Percentiles rank a stretch among this genome's conserved stretches.
Conservation (phyloP, 2,329 filamentous ascomycete species). For the Diaporthe velutina region DNA sequence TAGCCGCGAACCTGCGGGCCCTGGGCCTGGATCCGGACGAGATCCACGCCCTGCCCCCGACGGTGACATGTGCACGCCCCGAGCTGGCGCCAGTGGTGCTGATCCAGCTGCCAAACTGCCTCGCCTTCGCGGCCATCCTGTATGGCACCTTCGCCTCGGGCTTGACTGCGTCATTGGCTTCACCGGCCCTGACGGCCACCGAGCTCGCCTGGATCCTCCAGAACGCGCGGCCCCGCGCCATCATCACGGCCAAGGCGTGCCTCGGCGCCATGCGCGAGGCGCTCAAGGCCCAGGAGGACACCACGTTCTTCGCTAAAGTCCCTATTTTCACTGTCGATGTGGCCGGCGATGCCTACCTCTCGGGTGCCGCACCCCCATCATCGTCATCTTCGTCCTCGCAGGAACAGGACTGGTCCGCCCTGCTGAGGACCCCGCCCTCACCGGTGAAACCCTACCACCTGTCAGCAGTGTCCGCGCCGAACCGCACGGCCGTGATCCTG, state of each 20-base stretch:
- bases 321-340: conserved; percentile 71
- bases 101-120: conserved; percentile 57
- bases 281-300: conserved; percentile 50
- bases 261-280: conserved; percentile 51
- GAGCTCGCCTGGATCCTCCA: conserved; percentile 57
- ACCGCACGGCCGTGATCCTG: conserved; percentile 68
- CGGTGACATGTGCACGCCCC: conserved; percentile 52
- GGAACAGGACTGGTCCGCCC: conserved; percentile 70
- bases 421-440: conserved; percentile 61
- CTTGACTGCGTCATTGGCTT: conserved; percentile 55
- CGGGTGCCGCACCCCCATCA: neutral
- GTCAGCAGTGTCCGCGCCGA: conserved; percentile 56
- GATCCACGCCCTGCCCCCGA: conserved; percentile 52
- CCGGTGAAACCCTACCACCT: conserved; percentile 57
- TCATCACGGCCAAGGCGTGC: conserved; percentile 52
- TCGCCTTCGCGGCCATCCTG: conserved; percentile 52
- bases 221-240: conserved; percentile 53
- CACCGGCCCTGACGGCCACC: conserved; percentile 54
- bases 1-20: conserved; percentile 52
- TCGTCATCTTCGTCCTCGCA: neutral
- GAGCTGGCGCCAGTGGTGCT: conserved; percentile 57
- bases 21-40: conserved; percentile 53
- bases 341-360: conserved; percentile 51
- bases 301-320: conserved; percentile 53
- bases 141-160: conserved; percentile 56